Evolutionary conservation across 495 filamentous ascomycete species (phyloP).

Genomic region (Umbilicaria muhlenbergii): DNA sequence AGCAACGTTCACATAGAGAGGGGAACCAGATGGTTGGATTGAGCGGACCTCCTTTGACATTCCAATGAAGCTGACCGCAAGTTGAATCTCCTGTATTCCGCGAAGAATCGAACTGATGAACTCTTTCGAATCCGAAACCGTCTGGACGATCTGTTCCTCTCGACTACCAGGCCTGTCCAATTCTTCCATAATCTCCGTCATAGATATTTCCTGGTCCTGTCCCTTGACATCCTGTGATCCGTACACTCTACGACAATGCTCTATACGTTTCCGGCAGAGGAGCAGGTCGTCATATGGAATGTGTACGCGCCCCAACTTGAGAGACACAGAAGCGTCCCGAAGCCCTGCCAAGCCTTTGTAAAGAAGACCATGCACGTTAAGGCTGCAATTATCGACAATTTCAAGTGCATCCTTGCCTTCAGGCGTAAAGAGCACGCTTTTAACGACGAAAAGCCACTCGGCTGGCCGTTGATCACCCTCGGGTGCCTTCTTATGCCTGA

Average conservation of each 20-base stretch:
- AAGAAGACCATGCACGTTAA: constrained; percentile 88
- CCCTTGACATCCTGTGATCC: constrained; percentile 22
- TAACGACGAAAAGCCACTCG: constrained; percentile 81
- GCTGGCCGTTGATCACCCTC: constrained; percentile 63
- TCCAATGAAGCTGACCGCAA: constrained; percentile 84
- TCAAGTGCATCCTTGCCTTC: constrained; percentile 78
- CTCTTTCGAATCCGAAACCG: constrained; percentile 84
- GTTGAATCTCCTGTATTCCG: constrained; percentile 90
- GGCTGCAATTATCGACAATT: constrained; percentile 68
- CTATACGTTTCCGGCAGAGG: constrained; percentile 37
- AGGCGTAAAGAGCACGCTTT: constrained; percentile 75
- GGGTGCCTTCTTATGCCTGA: constrained; percentile 62
- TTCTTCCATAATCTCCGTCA: constrained; percentile 68
- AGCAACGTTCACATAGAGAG: constrained; percentile 68
- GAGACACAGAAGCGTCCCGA: constrained; percentile 71
- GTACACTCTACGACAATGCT: constrained; percentile 20
- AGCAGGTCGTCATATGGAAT: constrained; percentile 78
- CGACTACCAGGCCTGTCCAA: constrained; percentile 54
- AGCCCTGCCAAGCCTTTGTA: constrained; percentile 78
- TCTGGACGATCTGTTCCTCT: constrained; percentile 63
- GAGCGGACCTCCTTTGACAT: constrained; percentile 61
- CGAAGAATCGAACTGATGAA: constrained; percentile 80
- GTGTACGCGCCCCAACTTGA: constrained; percentile 82
- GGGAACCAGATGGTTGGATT: constrained; percentile 45
- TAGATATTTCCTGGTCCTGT: constrained; percentile 39